Percentiles rank a stretch among this genome's conserved stretches.
phyloP scores from a whole-genome alignment of 176 grass and related monocot species.

The Areca catechu region DNA sequence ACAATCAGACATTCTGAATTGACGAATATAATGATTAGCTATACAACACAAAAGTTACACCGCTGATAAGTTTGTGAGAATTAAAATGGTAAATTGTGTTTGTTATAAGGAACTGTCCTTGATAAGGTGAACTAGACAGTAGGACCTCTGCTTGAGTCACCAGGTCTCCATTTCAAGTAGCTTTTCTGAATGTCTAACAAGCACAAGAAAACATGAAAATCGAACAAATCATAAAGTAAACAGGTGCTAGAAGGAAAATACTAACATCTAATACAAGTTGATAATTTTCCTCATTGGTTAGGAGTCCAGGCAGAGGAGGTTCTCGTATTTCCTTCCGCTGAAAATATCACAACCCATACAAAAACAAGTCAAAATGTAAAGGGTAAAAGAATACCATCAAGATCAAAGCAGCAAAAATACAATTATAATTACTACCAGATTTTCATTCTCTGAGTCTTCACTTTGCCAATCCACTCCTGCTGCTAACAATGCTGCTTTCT shows the following conservation, averaged over 20 bases:
- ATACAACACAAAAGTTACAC: no score
- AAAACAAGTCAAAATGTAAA: neutral
- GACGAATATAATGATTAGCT: no score
- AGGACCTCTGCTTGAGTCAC: no score
- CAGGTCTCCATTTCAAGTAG: no score
- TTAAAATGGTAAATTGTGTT: no score
- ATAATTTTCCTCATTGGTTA: constrained; percentile 51
- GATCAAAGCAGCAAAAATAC: neutral
- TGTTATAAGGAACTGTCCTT: no score
- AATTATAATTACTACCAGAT: constrained; percentile 13
- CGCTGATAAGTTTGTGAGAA: no score
- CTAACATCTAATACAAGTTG: constrained; percentile 65
- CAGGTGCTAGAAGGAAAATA: constrained; percentile 8
- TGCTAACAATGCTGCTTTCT: constrained; percentile 26
- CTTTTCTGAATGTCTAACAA: no score
- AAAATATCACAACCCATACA: neutral
- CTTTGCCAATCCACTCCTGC: constrained; percentile 46
- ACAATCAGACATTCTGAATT: no score
- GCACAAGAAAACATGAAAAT: neutral
- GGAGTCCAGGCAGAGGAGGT: constrained; percentile 70
- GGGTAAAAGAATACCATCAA: constrained; percentile 1
- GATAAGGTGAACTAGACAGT: no score
- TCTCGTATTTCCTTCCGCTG: constrained; percentile 55
- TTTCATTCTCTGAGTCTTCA: constrained; percentile 38
- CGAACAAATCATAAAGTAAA: neutral